Base-by-base conservation (phyloP, 2,329 filamentous ascomycete genomes). In the Dothistroma pini region DNA sequence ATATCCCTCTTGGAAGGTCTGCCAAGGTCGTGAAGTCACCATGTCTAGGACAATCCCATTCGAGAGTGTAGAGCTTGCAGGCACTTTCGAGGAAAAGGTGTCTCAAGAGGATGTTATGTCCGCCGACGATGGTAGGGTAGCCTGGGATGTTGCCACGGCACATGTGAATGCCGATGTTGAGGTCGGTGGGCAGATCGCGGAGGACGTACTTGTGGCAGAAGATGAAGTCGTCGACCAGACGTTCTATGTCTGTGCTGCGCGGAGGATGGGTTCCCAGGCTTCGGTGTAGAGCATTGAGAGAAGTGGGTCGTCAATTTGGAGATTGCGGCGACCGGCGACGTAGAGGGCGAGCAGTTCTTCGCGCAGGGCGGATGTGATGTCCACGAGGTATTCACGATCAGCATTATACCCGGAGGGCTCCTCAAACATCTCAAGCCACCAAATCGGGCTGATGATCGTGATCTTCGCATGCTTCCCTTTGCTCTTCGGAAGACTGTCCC, bases 151-250 rank as follows among this genome's bases (percentile, higher is more conserved):
- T 80, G 19, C 78, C 77, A 56, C 78, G 72, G 81, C 89, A 92
- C 58, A 92, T 79, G 71, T 92, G 89, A 14, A 92, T 86, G 56
- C 89, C 89, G 1, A 89, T 82, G 75, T 91, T 88, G 80, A 92
- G 83, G 71, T 91, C 88, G 1, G 80, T 72, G 0, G 89, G 88
- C 0, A 84, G 77, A 68, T 82, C 57, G 60, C 69, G 70, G 69
- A 81, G 84, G 75, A 89, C 86, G 74, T 91, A 91, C 80, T 92
- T 88, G 76, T 92, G 92, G 32, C 66, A 90, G 86, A 22, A 92
- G 83, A 49, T 90, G 84, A 66, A 87, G 85, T 53, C 89, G n/a
- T n/a, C 87, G 8, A 88, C 83, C n/a, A 48, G 2, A 83, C 83
- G 74, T 85, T 84, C 55, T 82, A 82, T 72, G 91, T 90, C 68